Percentiles rank a stretch among this genome's conserved stretches.
phyloP scores from a whole-genome alignment of 768 basidiomycete genomes.

The Xerocomellus chrysenteron region DNA sequence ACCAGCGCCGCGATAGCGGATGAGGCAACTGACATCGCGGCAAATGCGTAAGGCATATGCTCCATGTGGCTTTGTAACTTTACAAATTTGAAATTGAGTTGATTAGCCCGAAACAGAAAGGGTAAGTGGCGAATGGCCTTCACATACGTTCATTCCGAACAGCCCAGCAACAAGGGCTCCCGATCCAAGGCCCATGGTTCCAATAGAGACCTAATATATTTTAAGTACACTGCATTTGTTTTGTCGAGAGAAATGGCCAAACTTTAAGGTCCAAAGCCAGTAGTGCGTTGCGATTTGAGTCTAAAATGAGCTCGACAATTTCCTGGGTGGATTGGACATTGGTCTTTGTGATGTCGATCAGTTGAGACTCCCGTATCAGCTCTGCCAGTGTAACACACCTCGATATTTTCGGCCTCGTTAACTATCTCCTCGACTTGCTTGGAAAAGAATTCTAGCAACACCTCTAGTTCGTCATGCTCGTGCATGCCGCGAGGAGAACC shows the following conservation, averaged over 20 bases:
- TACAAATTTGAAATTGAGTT: constrained; percentile 19
- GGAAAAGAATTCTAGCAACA: constrained; percentile 89
- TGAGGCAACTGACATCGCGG: constrained; percentile 58
- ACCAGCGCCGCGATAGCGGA: constrained; percentile 58
- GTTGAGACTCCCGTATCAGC: not conserved
- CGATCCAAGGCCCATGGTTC: constrained; percentile 87
- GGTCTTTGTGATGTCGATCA: constrained; percentile 37
- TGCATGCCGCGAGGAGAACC: constrained; percentile 55
- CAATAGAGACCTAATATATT: constrained; percentile 74
- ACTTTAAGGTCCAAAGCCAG: constrained; percentile 91
- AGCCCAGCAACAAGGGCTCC: constrained; percentile 89
- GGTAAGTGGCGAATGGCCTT: constrained; percentile 3
- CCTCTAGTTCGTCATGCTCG: constrained; percentile 92
- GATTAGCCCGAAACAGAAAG: constrained; percentile 26
- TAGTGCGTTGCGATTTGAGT: constrained; percentile 91
- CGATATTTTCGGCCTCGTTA: constrained; percentile 85
- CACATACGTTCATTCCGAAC: constrained; percentile 94
- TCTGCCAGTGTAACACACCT: constrained; percentile 45
- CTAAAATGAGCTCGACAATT: constrained; percentile 94
- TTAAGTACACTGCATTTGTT: not conserved
- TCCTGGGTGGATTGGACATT: constrained; percentile 98
- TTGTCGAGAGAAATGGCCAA: constrained; percentile 7
- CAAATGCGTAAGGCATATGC: constrained; percentile 70
- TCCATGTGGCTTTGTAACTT: constrained; percentile 80
- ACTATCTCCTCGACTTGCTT: constrained; percentile 98